Evolutionary conservation across 306 rosid species (phyloP).

Genomic region (Lathyrus sativus): DNA sequence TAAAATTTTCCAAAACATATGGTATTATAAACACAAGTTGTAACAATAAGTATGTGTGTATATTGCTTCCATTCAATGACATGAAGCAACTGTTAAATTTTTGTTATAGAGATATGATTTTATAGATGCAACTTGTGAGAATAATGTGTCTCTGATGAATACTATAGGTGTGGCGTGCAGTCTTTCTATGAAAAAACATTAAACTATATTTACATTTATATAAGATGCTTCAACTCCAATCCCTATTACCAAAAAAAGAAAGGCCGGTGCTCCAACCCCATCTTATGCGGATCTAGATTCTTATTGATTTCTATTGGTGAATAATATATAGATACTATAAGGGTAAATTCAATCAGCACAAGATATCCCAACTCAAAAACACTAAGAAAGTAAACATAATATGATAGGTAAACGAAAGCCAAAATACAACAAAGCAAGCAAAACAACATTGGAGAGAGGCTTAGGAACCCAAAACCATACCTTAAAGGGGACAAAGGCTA

Average conservation of each 20-base stretch:
- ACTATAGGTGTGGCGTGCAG: constrained; percentile 26
- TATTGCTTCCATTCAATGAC: constrained; percentile 10
- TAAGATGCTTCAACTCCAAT: background rate
- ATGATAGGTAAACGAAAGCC: too few species aligned
- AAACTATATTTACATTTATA: background rate
- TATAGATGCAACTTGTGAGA: constrained; percentile 39
- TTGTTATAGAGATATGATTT: constrained; percentile 31
- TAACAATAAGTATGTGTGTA: constrained; percentile 7
- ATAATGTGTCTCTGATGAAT: background rate
- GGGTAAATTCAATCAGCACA: too few species aligned
- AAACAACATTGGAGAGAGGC: too few species aligned
- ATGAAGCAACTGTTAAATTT: background rate
- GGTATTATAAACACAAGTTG: constrained; percentile 42
- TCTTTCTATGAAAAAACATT: constrained; percentile 22
- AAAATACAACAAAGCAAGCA: too few species aligned
- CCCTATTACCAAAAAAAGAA: background rate
- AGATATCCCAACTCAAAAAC: too few species aligned
- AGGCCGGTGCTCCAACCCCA: constrained; percentile 13
- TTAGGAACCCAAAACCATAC: too few species aligned
- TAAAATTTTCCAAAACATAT: constrained; percentile 16
- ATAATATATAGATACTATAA: too few species aligned
- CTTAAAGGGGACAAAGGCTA: too few species aligned
- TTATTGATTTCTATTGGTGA: background rate
- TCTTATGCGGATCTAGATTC: constrained; percentile 23
- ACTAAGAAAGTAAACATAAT: too few species aligned